These are phyloP conservation scores for Apiospora hydei DNA, from an alignment of 2,329 filamentous ascomycete species.

Conservation along the genomic window DNA sequence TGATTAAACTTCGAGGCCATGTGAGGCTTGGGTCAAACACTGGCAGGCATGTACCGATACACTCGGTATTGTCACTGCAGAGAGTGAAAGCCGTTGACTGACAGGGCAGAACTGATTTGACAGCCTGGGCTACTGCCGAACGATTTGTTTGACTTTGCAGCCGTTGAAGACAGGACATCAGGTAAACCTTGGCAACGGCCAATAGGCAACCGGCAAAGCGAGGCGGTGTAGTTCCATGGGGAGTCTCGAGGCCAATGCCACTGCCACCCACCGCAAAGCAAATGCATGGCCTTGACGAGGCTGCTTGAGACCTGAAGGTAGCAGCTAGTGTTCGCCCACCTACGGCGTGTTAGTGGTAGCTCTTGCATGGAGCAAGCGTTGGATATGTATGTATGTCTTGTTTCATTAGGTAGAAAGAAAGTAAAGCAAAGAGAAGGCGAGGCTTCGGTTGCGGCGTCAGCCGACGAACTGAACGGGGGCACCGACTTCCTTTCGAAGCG, in stretches of 20 bases:
- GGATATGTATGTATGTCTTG: not conserved
- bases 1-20: constrained; percentile 10
- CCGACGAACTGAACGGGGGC: not conserved
- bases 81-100: not conserved
- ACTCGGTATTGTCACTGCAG: not conserved
- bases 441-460: not conserved
- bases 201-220: not conserved
- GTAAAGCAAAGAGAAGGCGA: not conserved
- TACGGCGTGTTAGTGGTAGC: not conserved
- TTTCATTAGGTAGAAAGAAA: not conserved
- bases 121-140: not conserved
- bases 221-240: not conserved
- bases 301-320: not conserved
- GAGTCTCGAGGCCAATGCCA: not conserved
- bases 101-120: not conserved
- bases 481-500: not conserved
- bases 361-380: not conserved
- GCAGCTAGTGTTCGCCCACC: not conserved
- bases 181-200: constrained; percentile 1
- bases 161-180: not conserved
- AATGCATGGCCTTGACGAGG: not conserved
- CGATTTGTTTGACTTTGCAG: constrained; percentile 2
- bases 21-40: not conserved
- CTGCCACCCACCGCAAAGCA: not conserved
- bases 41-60: not conserved